Conservation (phyloP, 495 filamentous ascomycete species). For the Lasiosphaeris hirsuta region DNA sequence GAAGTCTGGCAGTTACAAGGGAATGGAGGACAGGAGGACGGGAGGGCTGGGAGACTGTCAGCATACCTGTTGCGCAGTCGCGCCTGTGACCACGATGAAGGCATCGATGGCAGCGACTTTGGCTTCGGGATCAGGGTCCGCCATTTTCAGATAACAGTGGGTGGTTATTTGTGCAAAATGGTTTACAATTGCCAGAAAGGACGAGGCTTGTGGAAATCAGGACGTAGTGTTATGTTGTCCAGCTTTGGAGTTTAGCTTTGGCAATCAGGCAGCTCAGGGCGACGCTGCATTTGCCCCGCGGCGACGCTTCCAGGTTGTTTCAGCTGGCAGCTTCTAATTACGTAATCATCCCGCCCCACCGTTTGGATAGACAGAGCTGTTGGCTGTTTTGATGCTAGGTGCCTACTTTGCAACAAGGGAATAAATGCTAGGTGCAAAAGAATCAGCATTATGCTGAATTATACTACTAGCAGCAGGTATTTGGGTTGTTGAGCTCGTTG, state of each 20-base stretch:
- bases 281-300: constrained; percentile 7
- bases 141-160: constrained; percentile 30
- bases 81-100: constrained; percentile 71
- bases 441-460: too few species aligned
- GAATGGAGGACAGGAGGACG: too few species aligned
- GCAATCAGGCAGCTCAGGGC: constrained; percentile 12
- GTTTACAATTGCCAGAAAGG: not conserved
- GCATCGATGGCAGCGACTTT: constrained; percentile 65
- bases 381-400: not conserved
- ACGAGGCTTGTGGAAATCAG: not conserved
- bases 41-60: not conserved
- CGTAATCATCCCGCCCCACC: not conserved
- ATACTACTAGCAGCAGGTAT: too few species aligned
- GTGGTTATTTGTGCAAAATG: not conserved
- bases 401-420: too few species aligned
- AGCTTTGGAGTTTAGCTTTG: not conserved
- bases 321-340: not conserved
- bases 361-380: not conserved
- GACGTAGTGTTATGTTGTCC: not conserved
- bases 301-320: too few species aligned
- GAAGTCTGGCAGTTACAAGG: too few species aligned
- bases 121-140: constrained; percentile 66
- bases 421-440: not conserved
- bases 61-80: constrained; percentile 60
- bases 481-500: too few species aligned